Evolutionary conservation across 306 rosid genomes (phyloP).

Genomic region (Cicer bijugum): DNA sequence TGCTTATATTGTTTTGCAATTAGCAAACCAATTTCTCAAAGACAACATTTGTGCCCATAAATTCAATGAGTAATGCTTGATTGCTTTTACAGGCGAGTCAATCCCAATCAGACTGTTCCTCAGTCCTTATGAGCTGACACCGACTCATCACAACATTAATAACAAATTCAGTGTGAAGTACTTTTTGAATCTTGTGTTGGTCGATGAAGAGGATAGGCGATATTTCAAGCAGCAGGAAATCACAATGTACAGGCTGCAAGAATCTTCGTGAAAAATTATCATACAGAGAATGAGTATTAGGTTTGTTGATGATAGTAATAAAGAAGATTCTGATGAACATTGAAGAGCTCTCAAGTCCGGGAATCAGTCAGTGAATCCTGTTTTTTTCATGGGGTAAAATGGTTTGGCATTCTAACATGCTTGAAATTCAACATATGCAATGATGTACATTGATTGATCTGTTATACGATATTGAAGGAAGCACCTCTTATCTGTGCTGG

Average conservation of each 20-base stretch:
- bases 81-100: slow-evolving; percentile 81
- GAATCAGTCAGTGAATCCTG: slow-evolving; percentile 35
- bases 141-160: slow-evolving; percentile 91
- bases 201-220: slow-evolving; percentile 97
- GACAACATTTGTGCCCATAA: neutral
- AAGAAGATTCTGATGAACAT: slow-evolving; percentile 44
- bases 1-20: slow-evolving; percentile 2
- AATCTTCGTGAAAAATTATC: slow-evolving; percentile 59
- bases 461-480: slow-evolving; percentile 45
- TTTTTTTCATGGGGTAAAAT: slow-evolving; percentile 39
- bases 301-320: slow-evolving; percentile 43
- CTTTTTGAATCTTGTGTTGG: slow-evolving; percentile 93
- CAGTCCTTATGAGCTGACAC: slow-evolving; percentile 96
- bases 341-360: slow-evolving; percentile 52
- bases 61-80: slow-evolving; percentile 22
- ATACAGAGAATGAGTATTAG: slow-evolving; percentile 31
- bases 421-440: slow-evolving; percentile 45
- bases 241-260: slow-evolving; percentile 91
- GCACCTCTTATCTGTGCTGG: slow-evolving; percentile 43
- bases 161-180: slow-evolving; percentile 98
- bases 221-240: slow-evolving; percentile 95
- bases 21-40: neutral
- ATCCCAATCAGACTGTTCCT: slow-evolving; percentile 97
- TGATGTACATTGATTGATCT: slow-evolving; percentile 52
- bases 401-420: slow-evolving; percentile 45